Base-by-base conservation (phyloP, 2,329 filamentous ascomycete genomes). In the Pseudocercospora cruenta region DNA sequence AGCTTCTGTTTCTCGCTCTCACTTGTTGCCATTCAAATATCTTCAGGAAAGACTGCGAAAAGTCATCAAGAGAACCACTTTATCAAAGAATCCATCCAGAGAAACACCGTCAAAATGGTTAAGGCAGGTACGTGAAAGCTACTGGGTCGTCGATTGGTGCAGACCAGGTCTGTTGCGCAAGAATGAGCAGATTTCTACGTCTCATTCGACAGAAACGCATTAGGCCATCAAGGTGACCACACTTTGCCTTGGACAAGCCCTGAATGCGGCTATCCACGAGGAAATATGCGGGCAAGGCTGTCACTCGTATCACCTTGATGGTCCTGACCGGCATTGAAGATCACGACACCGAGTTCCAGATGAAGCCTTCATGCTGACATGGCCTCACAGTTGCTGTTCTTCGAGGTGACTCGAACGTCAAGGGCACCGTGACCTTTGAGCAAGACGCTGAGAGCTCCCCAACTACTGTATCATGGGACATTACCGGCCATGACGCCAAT, bases 331-430 rank as follows among this genome's bases (percentile, higher is more conserved):
- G 28, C 55, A 43, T 26, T 14, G 19, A 19, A 19, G 31, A 43
- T 19, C 9, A 22, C 55, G n/a, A 19, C 19, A 19, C 28, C 16
- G 31, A 58, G n/a, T 12, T 4, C 16, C 16, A 19, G 6, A 22
- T 4, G 7, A n/a, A 43, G 55, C 55, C 3, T n/a, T 19, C 39
- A 43, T 31, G 69, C 69, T 70, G 63, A 71, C 68, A 64, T 54
- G 66, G 47, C 60, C 58, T 33, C 45, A 67, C 78, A 98, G 95
- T 98, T 85, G 92, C 91, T 84, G 93, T 97, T 82, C 85, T 99
- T 86, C 94, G 95, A 83, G 95, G 95, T 88, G 95, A 98, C 88
- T 93, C 93, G 82, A 96, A 94, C 86, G 85, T 99, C 87, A 85
- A 88, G 80, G 95, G 95, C 79, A 95, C 92, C 83, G 91, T 99